A percentile compares a stretch with the other conserved stretches of the same genome.
phyloP scores from a whole-genome alignment of 2,329 filamentous ascomycete species.

The Aspergillus novofumigatus region DNA sequence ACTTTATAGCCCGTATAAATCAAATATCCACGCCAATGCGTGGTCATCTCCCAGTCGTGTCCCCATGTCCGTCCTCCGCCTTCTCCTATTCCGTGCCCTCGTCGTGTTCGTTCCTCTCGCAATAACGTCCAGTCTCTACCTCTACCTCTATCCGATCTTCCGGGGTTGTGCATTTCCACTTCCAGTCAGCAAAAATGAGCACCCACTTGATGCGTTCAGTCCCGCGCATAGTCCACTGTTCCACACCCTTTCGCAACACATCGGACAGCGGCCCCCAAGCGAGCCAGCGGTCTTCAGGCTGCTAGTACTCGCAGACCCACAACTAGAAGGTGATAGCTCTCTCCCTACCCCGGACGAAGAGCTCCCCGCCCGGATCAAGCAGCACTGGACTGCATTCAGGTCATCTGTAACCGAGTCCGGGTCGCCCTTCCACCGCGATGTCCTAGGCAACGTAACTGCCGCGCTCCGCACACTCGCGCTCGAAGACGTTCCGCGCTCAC shows the following conservation, averaged over 20 bases:
- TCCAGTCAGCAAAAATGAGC: slow-evolving; percentile 24
- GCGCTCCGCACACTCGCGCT: slow-evolving; percentile 44
- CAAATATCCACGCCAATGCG: slow-evolving; percentile 1
- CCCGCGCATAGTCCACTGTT: slow-evolving; percentile 21
- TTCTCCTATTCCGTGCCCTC: slow-evolving; percentile 43
- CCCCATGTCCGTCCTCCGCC: slow-evolving; percentile 51
- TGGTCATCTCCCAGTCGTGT: slow-evolving; percentile 1
- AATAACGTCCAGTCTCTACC: slow-evolving; percentile 66
- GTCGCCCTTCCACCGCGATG: slow-evolving; percentile 14
- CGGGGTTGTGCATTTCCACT: slow-evolving; percentile 74
- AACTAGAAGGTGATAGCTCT: slow-evolving; percentile 87
- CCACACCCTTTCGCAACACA: slow-evolving; percentile 37
- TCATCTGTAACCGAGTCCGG: slow-evolving; percentile 10
- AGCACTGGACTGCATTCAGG: slow-evolving; percentile 31
- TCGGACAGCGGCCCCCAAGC: slow-evolving; percentile 15
- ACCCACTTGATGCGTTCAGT: neutral
- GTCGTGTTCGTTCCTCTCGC: slow-evolving; percentile 60
- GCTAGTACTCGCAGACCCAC: slow-evolving; percentile 83
- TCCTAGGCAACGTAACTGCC: slow-evolving; percentile 19
- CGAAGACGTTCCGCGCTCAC: slow-evolving; percentile 64
- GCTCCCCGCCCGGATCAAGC: slow-evolving; percentile 38
- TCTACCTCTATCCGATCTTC: slow-evolving; percentile 85
- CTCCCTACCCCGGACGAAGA: slow-evolving; percentile 55
- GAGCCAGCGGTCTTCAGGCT: slow-evolving; percentile 72
- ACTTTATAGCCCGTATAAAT: neutral